Evolutionary conservation across 495 filamentous ascomycete species (phyloP), one percentile per base, ranked within the genome.

Genomic region (Glarea lozoyensis): DNA sequence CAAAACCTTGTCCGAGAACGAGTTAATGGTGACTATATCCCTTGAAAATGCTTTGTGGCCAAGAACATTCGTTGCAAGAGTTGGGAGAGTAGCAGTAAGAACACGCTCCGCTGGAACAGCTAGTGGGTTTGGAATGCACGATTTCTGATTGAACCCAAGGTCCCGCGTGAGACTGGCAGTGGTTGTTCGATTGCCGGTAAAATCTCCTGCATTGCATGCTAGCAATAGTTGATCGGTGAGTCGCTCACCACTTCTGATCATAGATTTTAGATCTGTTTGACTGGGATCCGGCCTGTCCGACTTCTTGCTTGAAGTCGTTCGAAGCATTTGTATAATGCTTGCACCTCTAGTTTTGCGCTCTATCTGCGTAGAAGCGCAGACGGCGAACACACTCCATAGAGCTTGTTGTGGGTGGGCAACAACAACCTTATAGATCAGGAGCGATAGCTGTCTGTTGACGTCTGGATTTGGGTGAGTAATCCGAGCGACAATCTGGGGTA

Each of bases 401-500:
- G 89, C 83, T 61, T 97, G 92, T 53, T 85, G 82, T 2, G 92
- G 90, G 57, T 94, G 79, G 12, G 73, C 61, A 16, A 76, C 66
- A 18, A 94, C 80, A 31, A 94, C 83, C 55, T 84, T 92, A 27
- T 81, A 63, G 35, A 97, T 88, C 48, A 94, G 86, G 17, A 68
- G 69, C 37, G 82, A 70, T 24, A 99, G 69, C 10, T 85, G 59
- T 35, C 76, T 72, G 59, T 82, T 89, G 13, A 95, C 85, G 9
- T 79, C 74, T 16, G 49, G 52, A 59, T 94, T 84, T 0, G 84
- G 76, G 64, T 97, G 90, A 33, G 82, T 83, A 37, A 99, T 96
- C 20, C 92, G 76, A 31, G 89, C 87, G 41, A 97, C 79, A 30
- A 97, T 81, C 62, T 99, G 92, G 21, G 90, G 80, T 12, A 99